Evolutionary conservation across 768 basidiomycete species (phyloP).

Genomic region (Phaeotremella fagi): DNA sequence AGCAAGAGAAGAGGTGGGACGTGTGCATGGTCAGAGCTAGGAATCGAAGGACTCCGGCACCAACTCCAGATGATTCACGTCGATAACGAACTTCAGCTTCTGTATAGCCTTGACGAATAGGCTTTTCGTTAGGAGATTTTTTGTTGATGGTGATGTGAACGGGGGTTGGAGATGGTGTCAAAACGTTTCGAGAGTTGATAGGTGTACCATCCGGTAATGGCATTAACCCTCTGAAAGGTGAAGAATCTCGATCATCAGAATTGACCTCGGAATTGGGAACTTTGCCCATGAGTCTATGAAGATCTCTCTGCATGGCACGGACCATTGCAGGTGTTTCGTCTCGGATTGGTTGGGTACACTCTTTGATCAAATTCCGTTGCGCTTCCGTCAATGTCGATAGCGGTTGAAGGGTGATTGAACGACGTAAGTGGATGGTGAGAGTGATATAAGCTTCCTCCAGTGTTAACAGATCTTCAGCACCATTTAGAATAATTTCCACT

Average conservation of each 20-base stretch:
- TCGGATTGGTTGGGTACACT: constrained; percentile 25
- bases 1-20: constrained; percentile 25
- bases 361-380: constrained; percentile 6
- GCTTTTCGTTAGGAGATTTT: constrained; percentile 8
- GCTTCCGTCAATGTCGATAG: constrained; percentile 1
- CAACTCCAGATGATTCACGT: constrained; percentile 42
- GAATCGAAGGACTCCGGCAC: constrained; percentile 34
- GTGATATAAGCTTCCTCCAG: constrained; percentile 46
- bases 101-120: constrained; percentile 37
- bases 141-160: not conserved
- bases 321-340: constrained; percentile 39
- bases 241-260: constrained; percentile 1
- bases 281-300: constrained; percentile 32
- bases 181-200: constrained; percentile 4
- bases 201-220: constrained; percentile 21
- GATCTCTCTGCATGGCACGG: constrained; percentile 38
- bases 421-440: constrained; percentile 26
- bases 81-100: constrained; percentile 44
- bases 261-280: constrained; percentile 17
- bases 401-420: constrained; percentile 4
- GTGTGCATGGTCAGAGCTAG: constrained; percentile 30
- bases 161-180: constrained; percentile 28
- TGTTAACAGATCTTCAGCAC: constrained; percentile 42
- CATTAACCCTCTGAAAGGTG: constrained; percentile 24
- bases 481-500: constrained; percentile 41